Evolutionary conservation across 2,329 filamentous ascomycete species (phyloP).

Genomic region (Biscogniauxia sp.): DNA sequence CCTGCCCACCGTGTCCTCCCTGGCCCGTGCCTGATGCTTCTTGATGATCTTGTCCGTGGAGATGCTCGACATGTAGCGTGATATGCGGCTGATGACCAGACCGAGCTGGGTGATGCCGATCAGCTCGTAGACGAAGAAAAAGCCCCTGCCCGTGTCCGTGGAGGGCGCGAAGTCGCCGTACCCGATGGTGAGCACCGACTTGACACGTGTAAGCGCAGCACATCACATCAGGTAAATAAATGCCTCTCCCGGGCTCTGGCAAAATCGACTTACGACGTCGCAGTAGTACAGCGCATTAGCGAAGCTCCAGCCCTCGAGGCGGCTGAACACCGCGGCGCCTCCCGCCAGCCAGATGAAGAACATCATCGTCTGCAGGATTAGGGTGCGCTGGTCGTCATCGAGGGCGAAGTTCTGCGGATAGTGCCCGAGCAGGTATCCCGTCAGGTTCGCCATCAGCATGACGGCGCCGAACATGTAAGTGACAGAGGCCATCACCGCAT

Average conservation of each 20-base stretch:
- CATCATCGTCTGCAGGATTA: constrained; percentile 11
- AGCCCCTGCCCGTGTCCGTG: constrained; percentile 1
- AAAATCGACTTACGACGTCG: constrained; percentile 3
- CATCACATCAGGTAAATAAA: neutral
- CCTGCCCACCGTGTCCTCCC: constrained; percentile 4
- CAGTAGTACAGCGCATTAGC: constrained; percentile 9
- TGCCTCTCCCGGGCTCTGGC: too few species aligned
- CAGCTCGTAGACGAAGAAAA: constrained; percentile 10
- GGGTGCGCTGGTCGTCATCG: constrained; percentile 8
- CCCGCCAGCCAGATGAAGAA: constrained; percentile 11
- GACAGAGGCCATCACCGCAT: constrained; percentile 8
- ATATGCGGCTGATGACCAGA: constrained; percentile 10
- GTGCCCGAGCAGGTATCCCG: constrained; percentile 7
- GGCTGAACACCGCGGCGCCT: constrained; percentile 5
- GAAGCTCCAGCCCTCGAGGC: constrained; percentile 7
- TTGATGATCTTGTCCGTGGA: constrained; percentile 8
- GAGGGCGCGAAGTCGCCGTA: constrained; percentile 6
- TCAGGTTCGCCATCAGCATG: constrained; percentile 8
- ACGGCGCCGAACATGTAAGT: constrained; percentile 7
- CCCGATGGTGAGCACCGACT: constrained; percentile 9
- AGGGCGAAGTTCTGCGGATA: constrained; percentile 9
- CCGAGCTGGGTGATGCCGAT: constrained; percentile 9
- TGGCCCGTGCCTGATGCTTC: constrained; percentile 5
- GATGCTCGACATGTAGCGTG: constrained; percentile 7
- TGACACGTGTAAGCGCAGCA: neutral